A percentile compares a stretch with the other conserved stretches of the same genome.
Evolutionary conservation across 2,329 filamentous ascomycete genomes (phyloP).

Genomic region (Colletotrichum cuscutae): DNA sequence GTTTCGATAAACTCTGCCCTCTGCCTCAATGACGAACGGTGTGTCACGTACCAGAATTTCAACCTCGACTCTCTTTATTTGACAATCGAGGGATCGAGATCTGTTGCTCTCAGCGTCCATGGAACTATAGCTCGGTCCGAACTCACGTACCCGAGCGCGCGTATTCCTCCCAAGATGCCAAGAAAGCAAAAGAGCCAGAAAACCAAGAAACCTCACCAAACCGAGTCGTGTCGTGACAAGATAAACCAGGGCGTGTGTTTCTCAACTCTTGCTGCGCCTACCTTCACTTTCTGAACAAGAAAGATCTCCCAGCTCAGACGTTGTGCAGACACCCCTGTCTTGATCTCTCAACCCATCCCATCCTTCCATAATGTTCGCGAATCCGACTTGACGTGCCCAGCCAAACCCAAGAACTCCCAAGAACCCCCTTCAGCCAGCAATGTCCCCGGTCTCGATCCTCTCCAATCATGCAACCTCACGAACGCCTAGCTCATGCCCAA

Average conservation of each 20-base stretch:
- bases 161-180: background rate
- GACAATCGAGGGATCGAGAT: background rate
- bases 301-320: background rate
- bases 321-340: background rate
- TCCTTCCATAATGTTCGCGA: slow-evolving; percentile 12
- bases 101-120: background rate
- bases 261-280: background rate
- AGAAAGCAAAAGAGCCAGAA: background rate
- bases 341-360: no score
- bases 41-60: background rate
- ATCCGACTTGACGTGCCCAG: background rate
- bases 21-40: background rate
- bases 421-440: background rate
- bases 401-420: background rate
- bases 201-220: no score
- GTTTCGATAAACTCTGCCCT: background rate
- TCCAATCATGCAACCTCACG: background rate
- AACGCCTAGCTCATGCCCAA: background rate
- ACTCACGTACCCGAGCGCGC: background rate
- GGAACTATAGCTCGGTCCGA: background rate
- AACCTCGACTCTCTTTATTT: background rate
- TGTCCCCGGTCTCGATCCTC: background rate
- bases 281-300: background rate
- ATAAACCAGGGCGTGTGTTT: background rate
- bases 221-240: background rate